Evolutionary conservation across 2,329 filamentous ascomycete genomes (phyloP).

Genomic region (Polychaeton citri): DNA sequence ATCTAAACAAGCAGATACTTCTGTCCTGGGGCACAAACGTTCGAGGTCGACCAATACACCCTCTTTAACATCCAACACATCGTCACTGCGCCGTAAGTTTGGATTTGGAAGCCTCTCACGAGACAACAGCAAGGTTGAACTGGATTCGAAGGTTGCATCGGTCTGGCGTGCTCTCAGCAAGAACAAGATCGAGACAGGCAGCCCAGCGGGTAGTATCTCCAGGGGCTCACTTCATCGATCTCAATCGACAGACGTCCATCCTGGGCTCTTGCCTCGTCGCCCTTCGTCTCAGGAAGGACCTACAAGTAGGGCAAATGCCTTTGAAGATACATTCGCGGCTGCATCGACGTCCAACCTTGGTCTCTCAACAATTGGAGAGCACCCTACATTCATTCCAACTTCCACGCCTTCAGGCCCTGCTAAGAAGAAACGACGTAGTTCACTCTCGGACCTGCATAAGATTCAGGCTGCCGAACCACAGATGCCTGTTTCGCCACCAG

Average conservation of each 20-base stretch:
- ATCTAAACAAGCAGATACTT: conserved; percentile 10
- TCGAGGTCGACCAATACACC: conserved; percentile 51
- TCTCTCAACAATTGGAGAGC: conserved; percentile 39
- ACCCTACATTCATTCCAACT: conserved; percentile 30
- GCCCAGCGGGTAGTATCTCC: conserved; percentile 50
- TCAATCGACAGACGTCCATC: conserved; percentile 62
- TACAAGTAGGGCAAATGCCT: conserved; percentile 10
- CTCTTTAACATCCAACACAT: conserved; percentile 73
- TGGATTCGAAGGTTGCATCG: conserved; percentile 56
- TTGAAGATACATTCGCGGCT: conserved; percentile 23
- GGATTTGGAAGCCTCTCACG: conserved; percentile 60
- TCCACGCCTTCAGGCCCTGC: conserved; percentile 30
- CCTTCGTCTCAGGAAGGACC: conserved; percentile 44
- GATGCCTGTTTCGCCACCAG: conserved; percentile 10
- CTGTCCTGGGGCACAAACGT: conserved; percentile 29
- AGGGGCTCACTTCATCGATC: conserved; percentile 56
- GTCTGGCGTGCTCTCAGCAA: conserved; percentile 86
- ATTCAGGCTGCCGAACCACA: conserved; percentile 37
- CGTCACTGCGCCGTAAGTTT: conserved; percentile 72
- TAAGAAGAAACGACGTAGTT: conserved; percentile 78
- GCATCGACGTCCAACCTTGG: conserved; percentile 15
- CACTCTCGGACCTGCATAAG: conserved; percentile 69
- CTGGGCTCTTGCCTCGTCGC: conserved; percentile 32
- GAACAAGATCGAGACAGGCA: conserved; percentile 14
- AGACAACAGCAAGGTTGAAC: conserved; percentile 63